These are phyloP conservation scores for Colletotrichum higginsianum DNA, from an alignment of 2,329 filamentous ascomycete genomes.

Conservation along the genomic window DNA sequence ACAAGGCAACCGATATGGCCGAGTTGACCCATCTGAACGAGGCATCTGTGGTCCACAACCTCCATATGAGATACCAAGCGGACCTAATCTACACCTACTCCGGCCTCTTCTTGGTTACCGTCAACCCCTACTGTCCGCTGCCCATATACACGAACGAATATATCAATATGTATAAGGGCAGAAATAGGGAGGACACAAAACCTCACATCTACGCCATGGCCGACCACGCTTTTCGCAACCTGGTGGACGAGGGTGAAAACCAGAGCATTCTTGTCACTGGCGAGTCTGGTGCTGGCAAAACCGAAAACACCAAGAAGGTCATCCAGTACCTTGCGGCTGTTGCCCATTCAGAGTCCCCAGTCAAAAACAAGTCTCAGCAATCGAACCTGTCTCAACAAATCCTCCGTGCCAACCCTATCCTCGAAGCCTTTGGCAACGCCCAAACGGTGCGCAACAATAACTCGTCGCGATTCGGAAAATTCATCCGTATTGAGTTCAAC, in stretches of 20 bases:
- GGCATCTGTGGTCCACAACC: conserved; percentile 96
- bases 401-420: conserved; percentile 93
- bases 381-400: conserved; percentile 97
- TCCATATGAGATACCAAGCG: conserved; percentile 93
- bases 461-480: conserved; percentile 98
- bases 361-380: conserved; percentile 73
- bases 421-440: conserved; percentile 98
- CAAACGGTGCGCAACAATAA: conserved; percentile 99
- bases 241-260: conserved; percentile 95
- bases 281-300: conserved; percentile 98
- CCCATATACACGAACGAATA: conserved; percentile 98
- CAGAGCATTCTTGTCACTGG: conserved; percentile 98
- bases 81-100: conserved; percentile 99
- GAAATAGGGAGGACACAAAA: conserved; percentile 92
- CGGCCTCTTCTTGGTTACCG: conserved; percentile 94
- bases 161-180: conserved; percentile 97
- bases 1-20: conserved; percentile 99
- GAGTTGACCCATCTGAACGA: conserved; percentile 98
- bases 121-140: conserved; percentile 95
- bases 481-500: conserved; percentile 97
- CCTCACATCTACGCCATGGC: conserved; percentile 99
- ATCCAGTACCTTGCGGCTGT: conserved; percentile 98
- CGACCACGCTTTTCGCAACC: conserved; percentile 94
- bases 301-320: conserved; percentile 99
- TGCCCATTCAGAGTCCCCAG: conserved; percentile 83